Evolutionary conservation across 2,329 filamentous ascomycete species (phyloP).

Genomic region (Aureobasidium sp.): DNA sequence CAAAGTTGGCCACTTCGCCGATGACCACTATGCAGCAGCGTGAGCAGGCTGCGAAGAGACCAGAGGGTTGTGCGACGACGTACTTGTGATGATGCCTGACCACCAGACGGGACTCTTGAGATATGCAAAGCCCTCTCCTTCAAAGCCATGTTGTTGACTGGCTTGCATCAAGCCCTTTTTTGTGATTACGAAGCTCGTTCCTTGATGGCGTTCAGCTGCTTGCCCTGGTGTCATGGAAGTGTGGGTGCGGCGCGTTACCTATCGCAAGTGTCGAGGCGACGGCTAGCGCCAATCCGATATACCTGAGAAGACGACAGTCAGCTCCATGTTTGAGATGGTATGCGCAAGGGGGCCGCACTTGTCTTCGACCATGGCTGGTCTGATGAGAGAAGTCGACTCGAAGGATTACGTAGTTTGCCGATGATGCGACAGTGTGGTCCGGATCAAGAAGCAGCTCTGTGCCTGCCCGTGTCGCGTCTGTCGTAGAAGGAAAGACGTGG

Average conservation of each 20-base stretch:
- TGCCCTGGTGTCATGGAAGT: background rate
- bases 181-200: constrained; percentile 96
- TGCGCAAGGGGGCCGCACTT: background rate
- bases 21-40: constrained; percentile 60
- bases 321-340: background rate
- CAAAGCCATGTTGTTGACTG: constrained; percentile 86
- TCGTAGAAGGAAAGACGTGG: too few relatives aligned
- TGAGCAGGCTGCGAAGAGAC: constrained; percentile 15
- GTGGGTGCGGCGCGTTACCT: constrained; percentile 45
- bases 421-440: background rate
- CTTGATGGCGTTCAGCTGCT: constrained; percentile 38
- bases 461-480: background rate
- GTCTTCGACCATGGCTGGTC: constrained; percentile 15
- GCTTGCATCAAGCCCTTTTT: constrained; percentile 96
- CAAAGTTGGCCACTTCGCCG: constrained; percentile 94
- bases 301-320: constrained; percentile 43
- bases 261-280: constrained; percentile 69
- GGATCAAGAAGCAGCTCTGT: background rate
- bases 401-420: background rate
- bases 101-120: constrained; percentile 95
- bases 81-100: constrained; percentile 85
- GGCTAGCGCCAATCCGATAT: constrained; percentile 68
- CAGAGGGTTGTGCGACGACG: constrained; percentile 27
- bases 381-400: background rate
- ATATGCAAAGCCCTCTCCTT: constrained; percentile 93